These are phyloP conservation scores for Phytophthora pistaciae DNA, from an alignment of 352 stramenopile genomes.

Conservation along the genomic window DNA sequence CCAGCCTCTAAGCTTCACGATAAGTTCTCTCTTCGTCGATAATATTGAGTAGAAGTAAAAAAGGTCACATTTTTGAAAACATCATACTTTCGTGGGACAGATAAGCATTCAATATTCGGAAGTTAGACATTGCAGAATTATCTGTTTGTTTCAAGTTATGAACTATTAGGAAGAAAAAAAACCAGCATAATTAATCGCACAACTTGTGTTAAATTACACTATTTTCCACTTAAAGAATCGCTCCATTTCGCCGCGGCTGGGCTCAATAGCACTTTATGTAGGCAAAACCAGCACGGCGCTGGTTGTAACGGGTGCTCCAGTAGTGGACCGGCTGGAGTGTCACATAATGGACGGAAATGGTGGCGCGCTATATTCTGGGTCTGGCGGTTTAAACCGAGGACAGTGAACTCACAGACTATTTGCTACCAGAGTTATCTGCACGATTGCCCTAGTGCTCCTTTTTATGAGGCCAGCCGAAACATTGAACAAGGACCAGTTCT, in stretches of 20 bases:
- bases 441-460: constrained; percentile 11
- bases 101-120: no score
- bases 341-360: constrained; percentile 15
- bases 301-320: constrained; percentile 25
- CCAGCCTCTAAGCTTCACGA: no score
- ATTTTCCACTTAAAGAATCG: no score
- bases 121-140: no score
- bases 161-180: no score
- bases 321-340: constrained; percentile 23
- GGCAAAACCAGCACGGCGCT: constrained; percentile 2
- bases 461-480: constrained; percentile 3
- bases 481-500: constrained; percentile 12
- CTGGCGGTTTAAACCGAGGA: constrained; percentile 8
- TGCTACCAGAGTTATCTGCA: constrained; percentile 19
- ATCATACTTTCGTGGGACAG: no score
- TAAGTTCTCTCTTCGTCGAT: no score
- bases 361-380: constrained; percentile 23
- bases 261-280: constrained; percentile 21
- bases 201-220: no score
- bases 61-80: no score
- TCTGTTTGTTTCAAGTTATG: no score
- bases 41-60: no score
- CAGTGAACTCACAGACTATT: constrained; percentile 14
- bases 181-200: no score
- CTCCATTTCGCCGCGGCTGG: constrained; percentile 12